Evolutionary conservation across 768 basidiomycete genomes (phyloP).

Genomic region (Termitomyces bulborhizus): DNA sequence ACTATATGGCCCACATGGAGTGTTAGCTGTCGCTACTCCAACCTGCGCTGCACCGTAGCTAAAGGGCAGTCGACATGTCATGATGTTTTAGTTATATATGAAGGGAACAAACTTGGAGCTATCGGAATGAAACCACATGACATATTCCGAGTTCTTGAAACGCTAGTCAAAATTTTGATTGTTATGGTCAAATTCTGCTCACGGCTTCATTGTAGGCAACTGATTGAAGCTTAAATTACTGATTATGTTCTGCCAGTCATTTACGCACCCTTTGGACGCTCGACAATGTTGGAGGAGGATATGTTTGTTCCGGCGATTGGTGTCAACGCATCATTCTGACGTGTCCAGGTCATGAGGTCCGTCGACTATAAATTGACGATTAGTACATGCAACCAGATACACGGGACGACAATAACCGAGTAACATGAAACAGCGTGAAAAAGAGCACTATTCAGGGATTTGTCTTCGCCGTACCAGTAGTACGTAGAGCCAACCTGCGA

Average conservation of each 20-base stretch:
- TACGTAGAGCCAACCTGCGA: conserved; percentile 44
- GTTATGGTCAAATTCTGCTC: neutral
- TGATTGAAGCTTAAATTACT: conserved; percentile 14
- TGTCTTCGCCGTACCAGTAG: conserved; percentile 65
- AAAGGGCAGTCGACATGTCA: neutral
- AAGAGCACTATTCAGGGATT: conserved; percentile 44
- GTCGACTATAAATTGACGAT: conserved; percentile 27
- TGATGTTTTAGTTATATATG: neutral
- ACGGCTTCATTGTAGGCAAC: conserved; percentile 51
- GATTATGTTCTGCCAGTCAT: neutral
- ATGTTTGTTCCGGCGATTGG: conserved; percentile 51
- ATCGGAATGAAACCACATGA: conserved; percentile 71
- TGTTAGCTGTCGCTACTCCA: conserved; percentile 52
- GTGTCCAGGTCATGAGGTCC: conserved; percentile 48
- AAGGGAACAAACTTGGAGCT: conserved; percentile 39
- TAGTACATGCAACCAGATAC: neutral
- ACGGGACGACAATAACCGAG: conserved; percentile 25
- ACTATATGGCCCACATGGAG: conserved; percentile 56
- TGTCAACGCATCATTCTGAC: conserved; percentile 52
- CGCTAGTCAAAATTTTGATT: neutral
- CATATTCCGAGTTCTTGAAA: conserved; percentile 50
- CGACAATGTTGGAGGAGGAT: conserved; percentile 51
- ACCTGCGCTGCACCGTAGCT: conserved; percentile 63
- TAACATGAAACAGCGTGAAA: conserved; percentile 60
- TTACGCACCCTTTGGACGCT: conserved; percentile 51